A percentile compares a stretch with the other conserved stretches of the same genome.
phyloP scores from a whole-genome alignment of 2,329 filamentous ascomycete species.

The Canariomyces notabilis region DNA sequence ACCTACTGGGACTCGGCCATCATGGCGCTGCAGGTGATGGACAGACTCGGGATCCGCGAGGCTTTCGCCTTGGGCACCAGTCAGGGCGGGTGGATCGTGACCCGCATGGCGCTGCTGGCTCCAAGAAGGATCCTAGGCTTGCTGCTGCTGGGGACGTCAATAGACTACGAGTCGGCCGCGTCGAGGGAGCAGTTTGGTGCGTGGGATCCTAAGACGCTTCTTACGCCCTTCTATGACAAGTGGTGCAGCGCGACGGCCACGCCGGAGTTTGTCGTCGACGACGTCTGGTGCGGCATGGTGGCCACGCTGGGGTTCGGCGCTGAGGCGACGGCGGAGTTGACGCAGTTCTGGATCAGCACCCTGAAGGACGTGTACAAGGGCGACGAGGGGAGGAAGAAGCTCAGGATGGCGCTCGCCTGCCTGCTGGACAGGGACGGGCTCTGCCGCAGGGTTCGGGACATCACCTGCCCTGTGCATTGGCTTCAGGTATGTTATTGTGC shows the following conservation, averaged over 20 bases:
- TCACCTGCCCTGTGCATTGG: constrained; percentile 50
- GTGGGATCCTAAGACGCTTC: constrained; percentile 44
- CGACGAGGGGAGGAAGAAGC: constrained; percentile 45
- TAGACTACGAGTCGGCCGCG: constrained; percentile 47
- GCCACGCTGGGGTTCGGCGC: constrained; percentile 42
- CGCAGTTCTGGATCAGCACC: constrained; percentile 42
- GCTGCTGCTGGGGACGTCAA: constrained; percentile 45
- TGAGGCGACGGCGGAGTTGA: constrained; percentile 33
- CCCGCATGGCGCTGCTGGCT: constrained; percentile 47
- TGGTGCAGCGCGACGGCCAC: constrained; percentile 38
- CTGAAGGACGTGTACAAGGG: constrained; percentile 44
- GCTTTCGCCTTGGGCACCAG: constrained; percentile 48
- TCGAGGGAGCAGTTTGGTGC: constrained; percentile 42
- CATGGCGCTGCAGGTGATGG: constrained; percentile 53
- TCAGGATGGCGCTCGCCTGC: constrained; percentile 41
- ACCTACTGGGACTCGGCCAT: constrained; percentile 52
- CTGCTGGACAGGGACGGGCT: constrained; percentile 46
- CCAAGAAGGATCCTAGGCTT: constrained; percentile 44
- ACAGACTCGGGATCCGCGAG: constrained; percentile 42
- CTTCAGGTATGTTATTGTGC: constrained; percentile 38
- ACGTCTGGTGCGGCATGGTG: constrained; percentile 43
- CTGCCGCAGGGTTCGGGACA: constrained; percentile 39
- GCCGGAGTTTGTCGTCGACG: constrained; percentile 43
- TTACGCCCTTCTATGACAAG: constrained; percentile 38
- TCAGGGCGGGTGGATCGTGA: constrained; percentile 48